phyloP scores from a whole-genome alignment of 768 basidiomycete species.

The Suillus alpinus region DNA sequence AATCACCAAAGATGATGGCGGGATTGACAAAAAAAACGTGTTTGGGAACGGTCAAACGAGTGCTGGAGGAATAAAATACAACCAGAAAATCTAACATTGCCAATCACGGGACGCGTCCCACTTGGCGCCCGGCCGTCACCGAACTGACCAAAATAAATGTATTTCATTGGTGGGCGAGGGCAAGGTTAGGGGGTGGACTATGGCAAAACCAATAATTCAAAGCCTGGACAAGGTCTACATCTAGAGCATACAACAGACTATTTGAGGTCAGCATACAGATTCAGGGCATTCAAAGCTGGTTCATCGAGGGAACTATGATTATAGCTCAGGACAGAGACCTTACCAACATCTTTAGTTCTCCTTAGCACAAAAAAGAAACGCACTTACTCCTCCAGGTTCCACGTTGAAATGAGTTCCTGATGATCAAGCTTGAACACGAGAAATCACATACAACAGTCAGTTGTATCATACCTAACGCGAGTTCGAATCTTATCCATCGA shows the following conservation, averaged over 20 bases:
- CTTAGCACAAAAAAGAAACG: constrained; percentile 1
- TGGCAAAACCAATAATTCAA: neutral
- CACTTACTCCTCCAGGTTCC: constrained; percentile 75
- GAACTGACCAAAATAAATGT: neutral
- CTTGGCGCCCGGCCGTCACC: constrained; percentile 6
- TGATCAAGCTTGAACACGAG: neutral
- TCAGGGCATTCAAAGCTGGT: constrained; percentile 73
- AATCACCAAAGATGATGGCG: constrained; percentile 22
- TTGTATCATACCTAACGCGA: constrained; percentile 46
- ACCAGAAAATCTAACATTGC: constrained; percentile 10
- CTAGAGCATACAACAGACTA: constrained; percentile 13
- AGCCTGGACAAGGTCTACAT: constrained; percentile 2
- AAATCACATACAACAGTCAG: neutral
- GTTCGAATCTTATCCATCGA: constrained; percentile 75
- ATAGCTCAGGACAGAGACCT: constrained; percentile 82
- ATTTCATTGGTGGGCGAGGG: neutral
- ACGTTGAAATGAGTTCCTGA: constrained; percentile 77
- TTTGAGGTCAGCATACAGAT: constrained; percentile 52
- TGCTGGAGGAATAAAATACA: constrained; percentile 11
- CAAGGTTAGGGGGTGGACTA: too few species aligned
- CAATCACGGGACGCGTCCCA: constrained; percentile 13
- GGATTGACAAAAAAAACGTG: constrained; percentile 3
- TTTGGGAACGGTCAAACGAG: constrained; percentile 9
- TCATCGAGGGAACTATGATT: constrained; percentile 79
- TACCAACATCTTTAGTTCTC: constrained; percentile 1